A percentile compares a stretch with the other conserved stretches of the same genome.
phyloP scores from a whole-genome alignment of 2,329 filamentous ascomycete species.

The Cercospora sesami region DNA sequence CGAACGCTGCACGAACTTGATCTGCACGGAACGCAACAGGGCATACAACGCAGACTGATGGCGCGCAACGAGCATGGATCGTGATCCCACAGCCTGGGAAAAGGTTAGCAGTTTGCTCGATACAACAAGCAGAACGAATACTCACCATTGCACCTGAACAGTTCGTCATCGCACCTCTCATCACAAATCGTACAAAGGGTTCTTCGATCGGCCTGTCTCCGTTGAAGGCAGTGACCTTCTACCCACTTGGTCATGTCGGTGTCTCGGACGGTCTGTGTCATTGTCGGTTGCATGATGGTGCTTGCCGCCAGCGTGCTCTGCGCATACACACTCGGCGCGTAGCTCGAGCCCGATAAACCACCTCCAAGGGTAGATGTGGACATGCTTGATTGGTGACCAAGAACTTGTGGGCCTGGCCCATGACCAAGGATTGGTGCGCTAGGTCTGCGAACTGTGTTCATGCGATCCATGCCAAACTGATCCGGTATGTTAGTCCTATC shows the following conservation, averaged over 20 bases:
- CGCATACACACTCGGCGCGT: conserved; percentile 80
- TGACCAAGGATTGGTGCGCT: conserved; percentile 56
- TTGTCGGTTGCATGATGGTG: conserved; percentile 82
- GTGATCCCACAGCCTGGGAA: conserved; percentile 54
- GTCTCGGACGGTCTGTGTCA: conserved; percentile 74
- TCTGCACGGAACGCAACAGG: conserved; percentile 65
- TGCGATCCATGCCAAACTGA: conserved; percentile 72
- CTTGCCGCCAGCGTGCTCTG: conserved; percentile 83
- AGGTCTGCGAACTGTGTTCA: conserved; percentile 63
- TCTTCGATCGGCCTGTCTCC: conserved; percentile 59
- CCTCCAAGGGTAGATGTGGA: conserved; percentile 66
- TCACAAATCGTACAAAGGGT: conserved; percentile 73
- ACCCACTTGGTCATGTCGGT: conserved; percentile 81
- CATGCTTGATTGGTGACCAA: conserved; percentile 61
- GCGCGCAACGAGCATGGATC: conserved; percentile 61
- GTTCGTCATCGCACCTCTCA: conserved; percentile 70
- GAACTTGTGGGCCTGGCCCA: conserved; percentile 44
- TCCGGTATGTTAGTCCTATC: conserved; percentile 37
- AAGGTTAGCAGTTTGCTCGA: conserved; percentile 23
- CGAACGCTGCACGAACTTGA: conserved; percentile 67
- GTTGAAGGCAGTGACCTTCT: conserved; percentile 78
- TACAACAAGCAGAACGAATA: conserved; percentile 17
- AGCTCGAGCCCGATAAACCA: conserved; percentile 46
- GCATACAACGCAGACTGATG: conserved; percentile 64
- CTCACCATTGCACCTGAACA: conserved; percentile 68